Percentiles rank a stretch among this genome's conserved stretches.
phyloP scores from a whole-genome alignment of 2,329 filamentous ascomycete species.

The Ophiocordyceps camponoti-leonardi region DNA sequence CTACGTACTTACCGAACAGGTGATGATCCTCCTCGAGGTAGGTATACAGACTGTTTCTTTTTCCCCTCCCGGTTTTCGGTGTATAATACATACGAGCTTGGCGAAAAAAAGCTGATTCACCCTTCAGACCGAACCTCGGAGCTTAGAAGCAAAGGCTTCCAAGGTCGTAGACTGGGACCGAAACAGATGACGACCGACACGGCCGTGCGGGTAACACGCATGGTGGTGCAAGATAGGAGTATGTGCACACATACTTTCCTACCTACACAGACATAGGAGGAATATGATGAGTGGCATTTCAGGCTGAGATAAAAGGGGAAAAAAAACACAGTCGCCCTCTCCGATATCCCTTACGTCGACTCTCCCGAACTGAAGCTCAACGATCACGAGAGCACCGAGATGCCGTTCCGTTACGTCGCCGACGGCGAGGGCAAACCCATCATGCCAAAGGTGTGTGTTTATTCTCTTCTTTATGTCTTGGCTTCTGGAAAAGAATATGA shows the following conservation, averaged over 20 bases:
- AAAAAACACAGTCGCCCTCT: constrained; percentile 45
- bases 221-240: constrained; percentile 77
- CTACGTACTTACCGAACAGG: constrained; percentile 35
- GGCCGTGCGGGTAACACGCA: constrained; percentile 80
- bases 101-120: constrained; percentile 1
- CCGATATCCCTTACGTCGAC: constrained; percentile 68
- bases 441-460: constrained; percentile 93
- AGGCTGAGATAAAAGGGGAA: not conserved
- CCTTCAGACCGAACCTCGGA: constrained; percentile 82
- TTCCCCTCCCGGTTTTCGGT: too few relatives aligned
- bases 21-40: constrained; percentile 86
- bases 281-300: too few relatives aligned
- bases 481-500: too few relatives aligned
- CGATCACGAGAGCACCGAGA: constrained; percentile 84
- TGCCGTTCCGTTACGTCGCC: constrained; percentile 94
- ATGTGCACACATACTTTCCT: too few relatives aligned
- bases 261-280: too few relatives aligned
- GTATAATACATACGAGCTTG: too few relatives aligned
- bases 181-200: constrained; percentile 99
- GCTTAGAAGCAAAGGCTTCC: constrained; percentile 81
- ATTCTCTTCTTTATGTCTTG: too few relatives aligned
- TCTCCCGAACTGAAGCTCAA: constrained; percentile 80
- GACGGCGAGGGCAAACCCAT: constrained; percentile 59
- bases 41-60: constrained; percentile 9
- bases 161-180: constrained; percentile 71